A percentile compares a stretch with the other conserved stretches of the same genome.
phyloP scores from a whole-genome alignment of 2,329 filamentous ascomycete genomes.

The Colletotrichum tamarilloi region DNA sequence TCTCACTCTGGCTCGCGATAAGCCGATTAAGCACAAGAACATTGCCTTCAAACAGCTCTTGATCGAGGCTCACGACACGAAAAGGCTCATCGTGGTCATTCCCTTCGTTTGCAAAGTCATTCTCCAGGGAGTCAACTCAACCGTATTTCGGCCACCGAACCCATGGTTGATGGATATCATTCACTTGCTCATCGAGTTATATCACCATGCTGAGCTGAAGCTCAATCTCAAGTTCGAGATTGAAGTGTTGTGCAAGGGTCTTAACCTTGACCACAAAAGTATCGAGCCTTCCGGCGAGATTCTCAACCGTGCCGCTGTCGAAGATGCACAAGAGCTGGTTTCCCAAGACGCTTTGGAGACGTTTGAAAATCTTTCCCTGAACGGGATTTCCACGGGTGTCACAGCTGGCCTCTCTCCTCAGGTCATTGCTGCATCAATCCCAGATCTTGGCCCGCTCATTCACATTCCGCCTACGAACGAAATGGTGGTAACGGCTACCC shows the following conservation, averaged over 20 bases:
- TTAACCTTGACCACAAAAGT: slow-evolving; percentile 90
- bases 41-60: slow-evolving; percentile 97
- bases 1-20: slow-evolving; percentile 90
- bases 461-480: slow-evolving; percentile 85
- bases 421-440: slow-evolving; percentile 81
- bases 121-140: slow-evolving; percentile 84
- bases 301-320: slow-evolving; percentile 76
- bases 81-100: slow-evolving; percentile 90
- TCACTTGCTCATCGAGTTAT: slow-evolving; percentile 89
- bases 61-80: slow-evolving; percentile 92
- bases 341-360: slow-evolving; percentile 78
- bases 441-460: slow-evolving; percentile 83
- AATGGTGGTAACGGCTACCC: slow-evolving; percentile 77
- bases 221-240: slow-evolving; percentile 99
- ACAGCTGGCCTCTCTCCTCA: slow-evolving; percentile 81
- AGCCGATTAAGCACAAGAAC: slow-evolving; percentile 95
- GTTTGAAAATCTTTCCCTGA: slow-evolving; percentile 86
- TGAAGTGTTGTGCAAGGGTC: slow-evolving; percentile 93
- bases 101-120: slow-evolving; percentile 98
- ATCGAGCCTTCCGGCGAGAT: slow-evolving; percentile 91
- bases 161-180: slow-evolving; percentile 99
- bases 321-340: slow-evolving; percentile 70
- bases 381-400: slow-evolving; percentile 75
- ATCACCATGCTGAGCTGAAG: slow-evolving; percentile 92
- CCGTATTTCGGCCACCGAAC: slow-evolving; percentile 93